Evolutionary conservation across 2,329 filamentous ascomycete genomes (phyloP).

Genomic region (Chalaropsis thielavioides): DNA sequence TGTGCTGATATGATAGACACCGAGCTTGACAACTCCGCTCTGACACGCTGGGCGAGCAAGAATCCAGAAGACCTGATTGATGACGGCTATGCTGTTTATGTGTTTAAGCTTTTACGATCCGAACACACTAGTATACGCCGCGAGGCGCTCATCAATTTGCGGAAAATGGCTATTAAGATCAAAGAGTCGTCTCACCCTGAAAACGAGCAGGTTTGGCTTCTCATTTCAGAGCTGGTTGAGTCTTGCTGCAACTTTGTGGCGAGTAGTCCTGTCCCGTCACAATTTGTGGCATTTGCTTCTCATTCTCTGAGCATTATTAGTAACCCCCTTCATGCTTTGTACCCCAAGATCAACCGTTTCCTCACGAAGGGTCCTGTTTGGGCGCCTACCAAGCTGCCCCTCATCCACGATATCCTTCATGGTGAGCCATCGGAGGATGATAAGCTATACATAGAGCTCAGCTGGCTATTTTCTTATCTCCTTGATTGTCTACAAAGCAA

Average conservation of each 20-base stretch:
- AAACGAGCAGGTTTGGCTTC: constrained; percentile 61
- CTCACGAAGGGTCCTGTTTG: constrained; percentile 65
- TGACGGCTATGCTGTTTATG: constrained; percentile 53
- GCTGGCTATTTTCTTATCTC: constrained; percentile 60
- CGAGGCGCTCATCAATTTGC: constrained; percentile 57
- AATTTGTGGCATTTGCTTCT: constrained; percentile 61
- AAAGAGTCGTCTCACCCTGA: constrained; percentile 59
- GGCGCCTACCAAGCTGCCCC: constrained; percentile 56
- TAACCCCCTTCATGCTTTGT: constrained; percentile 68
- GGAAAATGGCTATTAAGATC: constrained; percentile 48
- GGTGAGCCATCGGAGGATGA: constrained; percentile 59
- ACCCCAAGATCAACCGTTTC: constrained; percentile 74
- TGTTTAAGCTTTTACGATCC: constrained; percentile 65
- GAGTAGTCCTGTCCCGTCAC: constrained; percentile 49
- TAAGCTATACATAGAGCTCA: constrained; percentile 54
- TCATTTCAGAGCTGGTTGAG: constrained; percentile 67
- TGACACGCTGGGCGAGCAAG: constrained; percentile 58
- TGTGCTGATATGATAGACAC: constrained; percentile 6
- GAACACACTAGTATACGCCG: constrained; percentile 59
- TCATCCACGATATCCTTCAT: constrained; percentile 48
- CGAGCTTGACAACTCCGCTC: constrained; percentile 37
- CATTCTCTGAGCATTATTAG: constrained; percentile 55
- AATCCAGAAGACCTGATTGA: constrained; percentile 66
- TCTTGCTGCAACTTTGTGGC: constrained; percentile 46
- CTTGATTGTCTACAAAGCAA: constrained; percentile 49